Evolutionary conservation across 352 stramenopile species (phyloP), one percentile per base, ranked within the genome.

Genomic region (Phytophthora pseudosyringae): DNA sequence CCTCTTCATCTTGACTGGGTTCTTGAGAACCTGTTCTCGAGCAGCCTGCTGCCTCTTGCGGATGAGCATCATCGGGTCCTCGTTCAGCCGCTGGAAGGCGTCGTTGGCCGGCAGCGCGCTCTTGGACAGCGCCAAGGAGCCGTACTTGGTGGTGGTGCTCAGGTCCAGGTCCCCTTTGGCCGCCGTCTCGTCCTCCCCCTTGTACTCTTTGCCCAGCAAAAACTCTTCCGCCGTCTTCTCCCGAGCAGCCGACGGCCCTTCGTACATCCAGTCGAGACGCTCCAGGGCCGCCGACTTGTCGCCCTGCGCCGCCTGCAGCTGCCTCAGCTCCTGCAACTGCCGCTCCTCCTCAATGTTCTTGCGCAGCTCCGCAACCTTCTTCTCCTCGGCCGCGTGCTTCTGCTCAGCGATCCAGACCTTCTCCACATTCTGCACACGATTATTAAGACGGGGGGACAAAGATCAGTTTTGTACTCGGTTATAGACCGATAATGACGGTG

Each of bases 331-430:
- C 70, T 99, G 95, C 59, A 98, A 66, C 76, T 99, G 95, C 2
- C 94, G 88, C 78, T 99, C 97, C 64, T 98, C 88, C 64, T 98
- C 91, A 48, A 99, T 97, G 73, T 99, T 98, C 69, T 97, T 97
- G 56, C 90, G 88, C n/a, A 99, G 75, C 87, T 99, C 96, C 13
- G 83, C 84, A 1, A 97, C 81, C 56, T 98, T 98, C 57, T 93
- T 89, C 60, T 96, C 88, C 75, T 99, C 97, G 2, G 86, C 87
- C 36, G 84, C 89, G 64, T 98, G 84, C 69, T 97, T 95, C 65
- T 99, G 95, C 84, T 99, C 97, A 9, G 93, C 95, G 45, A 98
- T 86, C 97, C 95, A 98, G 43, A 99, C 97, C 75, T 98, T 98
- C 84, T 99, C 96, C 52, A 98, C 93, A 91, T 99, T 99, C 78